These are phyloP conservation scores for Geoglossum cookeanum DNA, from an alignment of 2,329 filamentous ascomycete species.

Conservation along the genomic window DNA sequence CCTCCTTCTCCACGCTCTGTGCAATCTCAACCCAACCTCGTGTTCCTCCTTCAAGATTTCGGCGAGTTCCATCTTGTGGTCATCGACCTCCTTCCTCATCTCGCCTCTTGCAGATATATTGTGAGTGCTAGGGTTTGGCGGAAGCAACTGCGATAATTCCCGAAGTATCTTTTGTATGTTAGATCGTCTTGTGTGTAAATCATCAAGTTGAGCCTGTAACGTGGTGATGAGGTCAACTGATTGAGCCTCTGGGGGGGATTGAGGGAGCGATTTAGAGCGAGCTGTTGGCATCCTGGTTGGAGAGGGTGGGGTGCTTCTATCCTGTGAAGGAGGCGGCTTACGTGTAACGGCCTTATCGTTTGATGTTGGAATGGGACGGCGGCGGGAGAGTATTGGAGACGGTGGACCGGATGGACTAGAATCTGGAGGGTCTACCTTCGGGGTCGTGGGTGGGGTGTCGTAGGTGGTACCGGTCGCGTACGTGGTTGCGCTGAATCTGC, in stretches of 20 bases:
- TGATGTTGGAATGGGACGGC: slow-evolving; percentile 14
- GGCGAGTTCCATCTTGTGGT: slow-evolving; percentile 44
- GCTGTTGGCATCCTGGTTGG: not conserved
- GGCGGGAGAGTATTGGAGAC: slow-evolving; percentile 19
- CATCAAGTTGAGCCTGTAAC: slow-evolving; percentile 45
- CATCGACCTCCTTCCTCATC: slow-evolving; percentile 45
- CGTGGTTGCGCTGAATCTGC: slow-evolving; percentile 45
- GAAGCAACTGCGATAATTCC: slow-evolving; percentile 63
- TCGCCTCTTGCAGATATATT: slow-evolving; percentile 39
- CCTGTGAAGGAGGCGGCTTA: slow-evolving; percentile 24
- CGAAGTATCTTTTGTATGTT: slow-evolving; percentile 56
- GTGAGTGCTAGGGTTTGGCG: slow-evolving; percentile 47
- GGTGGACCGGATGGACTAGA: slow-evolving; percentile 20
- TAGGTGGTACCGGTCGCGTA: slow-evolving; percentile 20
- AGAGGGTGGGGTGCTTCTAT: not conserved
- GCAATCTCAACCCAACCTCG: slow-evolving; percentile 55
- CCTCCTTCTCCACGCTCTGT: slow-evolving; percentile 54
- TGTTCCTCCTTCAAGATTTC: slow-evolving; percentile 61
- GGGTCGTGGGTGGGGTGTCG: slow-evolving; percentile 21
- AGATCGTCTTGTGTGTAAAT: slow-evolving; percentile 44
- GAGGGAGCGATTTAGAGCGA: slow-evolving; percentile 37
- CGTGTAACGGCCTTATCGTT: slow-evolving; percentile 19
- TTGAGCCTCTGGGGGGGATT: slow-evolving; percentile 39
- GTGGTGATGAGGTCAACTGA: slow-evolving; percentile 45
- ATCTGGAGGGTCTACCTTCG: slow-evolving; percentile 21